Percentiles rank a stretch among this genome's conserved stretches.
Conservation (phyloP, 208 protist species). For the Porcisia hertigi region DNA sequence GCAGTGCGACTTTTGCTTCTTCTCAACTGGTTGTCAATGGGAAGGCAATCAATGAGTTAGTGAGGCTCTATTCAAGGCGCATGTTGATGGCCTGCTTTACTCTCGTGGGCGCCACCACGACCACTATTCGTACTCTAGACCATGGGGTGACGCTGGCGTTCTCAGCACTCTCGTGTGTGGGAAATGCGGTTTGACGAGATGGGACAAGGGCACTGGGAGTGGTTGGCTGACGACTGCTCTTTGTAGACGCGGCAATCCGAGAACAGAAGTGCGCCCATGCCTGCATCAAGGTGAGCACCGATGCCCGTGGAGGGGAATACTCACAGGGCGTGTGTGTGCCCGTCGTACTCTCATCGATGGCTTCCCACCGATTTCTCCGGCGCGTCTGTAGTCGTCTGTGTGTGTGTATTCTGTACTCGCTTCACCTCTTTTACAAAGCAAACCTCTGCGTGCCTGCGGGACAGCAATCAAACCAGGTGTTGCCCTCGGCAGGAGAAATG, state of each 20-base stretch:
- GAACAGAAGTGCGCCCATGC: neutral
- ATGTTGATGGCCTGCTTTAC: neutral
- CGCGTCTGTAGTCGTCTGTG: neutral
- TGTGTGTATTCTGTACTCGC: neutral
- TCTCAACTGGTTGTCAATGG: conserved; percentile 9
- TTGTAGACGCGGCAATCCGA: neutral
- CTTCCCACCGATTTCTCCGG: neutral
- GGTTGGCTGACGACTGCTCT: neutral
- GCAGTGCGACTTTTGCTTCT: conserved; percentile 8
- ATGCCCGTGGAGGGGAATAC: neutral
- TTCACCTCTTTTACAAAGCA: neutral
- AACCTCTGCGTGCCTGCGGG: neutral
- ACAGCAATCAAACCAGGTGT: neutral
- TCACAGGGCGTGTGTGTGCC: neutral
- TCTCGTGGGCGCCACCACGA: neutral
- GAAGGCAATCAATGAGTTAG: neutral
- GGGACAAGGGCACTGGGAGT: neutral
- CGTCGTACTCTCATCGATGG: neutral
- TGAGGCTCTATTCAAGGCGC: conserved; percentile 1
- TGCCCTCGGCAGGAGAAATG: neutral
- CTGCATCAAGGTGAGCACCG: neutral
- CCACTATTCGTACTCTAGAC: neutral
- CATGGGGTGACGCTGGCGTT: neutral
- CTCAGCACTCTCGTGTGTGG: conserved; percentile 4
- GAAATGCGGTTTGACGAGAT: neutral